Evolutionary conservation across 2,329 filamentous ascomycete species (phyloP).

Genomic region (Trichoderma atrobrunneum): DNA sequence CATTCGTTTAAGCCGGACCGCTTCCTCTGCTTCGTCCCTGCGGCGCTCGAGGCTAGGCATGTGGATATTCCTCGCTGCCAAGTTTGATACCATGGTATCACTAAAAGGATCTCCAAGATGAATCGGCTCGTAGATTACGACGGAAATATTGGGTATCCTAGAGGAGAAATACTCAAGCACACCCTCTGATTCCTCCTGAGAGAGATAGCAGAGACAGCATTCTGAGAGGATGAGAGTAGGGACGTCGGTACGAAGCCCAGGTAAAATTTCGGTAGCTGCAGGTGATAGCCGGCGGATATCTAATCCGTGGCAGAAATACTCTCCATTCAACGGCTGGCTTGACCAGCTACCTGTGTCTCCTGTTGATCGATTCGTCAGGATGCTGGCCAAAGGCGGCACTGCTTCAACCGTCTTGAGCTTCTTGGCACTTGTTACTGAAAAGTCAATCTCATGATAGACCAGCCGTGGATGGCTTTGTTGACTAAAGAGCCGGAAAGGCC

Average conservation of each 20-base stretch:
- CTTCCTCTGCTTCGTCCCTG: slow-evolving; percentile 65
- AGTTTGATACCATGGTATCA: slow-evolving; percentile 85
- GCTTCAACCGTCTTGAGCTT: slow-evolving; percentile 59
- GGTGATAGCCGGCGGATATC: slow-evolving; percentile 63
- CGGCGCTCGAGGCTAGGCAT: slow-evolving; percentile 81
- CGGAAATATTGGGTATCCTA: slow-evolving; percentile 46
- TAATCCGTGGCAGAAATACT: slow-evolving; percentile 60
- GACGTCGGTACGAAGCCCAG: slow-evolving; percentile 51
- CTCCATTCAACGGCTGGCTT: slow-evolving; percentile 37
- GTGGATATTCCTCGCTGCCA: slow-evolving; percentile 75
- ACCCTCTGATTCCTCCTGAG: slow-evolving; percentile 58
- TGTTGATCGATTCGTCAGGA: slow-evolving; percentile 37
- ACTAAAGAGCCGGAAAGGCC: slow-evolving; percentile 72
- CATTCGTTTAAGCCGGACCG: slow-evolving; percentile 59
- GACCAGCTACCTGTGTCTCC: slow-evolving; percentile 41
- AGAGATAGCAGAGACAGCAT: slow-evolving; percentile 90
- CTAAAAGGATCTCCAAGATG: slow-evolving; percentile 83
- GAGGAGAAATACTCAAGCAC: slow-evolving; percentile 65
- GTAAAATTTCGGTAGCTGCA: slow-evolving; percentile 22
- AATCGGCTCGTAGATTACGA: slow-evolving; percentile 88
- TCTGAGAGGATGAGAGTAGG: slow-evolving; percentile 90
- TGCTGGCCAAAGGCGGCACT: slow-evolving; percentile 39
- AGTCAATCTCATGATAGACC: slow-evolving; percentile 91
- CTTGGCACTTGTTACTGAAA: slow-evolving; percentile 65
- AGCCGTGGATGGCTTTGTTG: slow-evolving; percentile 43